Conservation (phyloP, 352 stramenopile genomes). For the Phytophthora nicotianae region DNA sequence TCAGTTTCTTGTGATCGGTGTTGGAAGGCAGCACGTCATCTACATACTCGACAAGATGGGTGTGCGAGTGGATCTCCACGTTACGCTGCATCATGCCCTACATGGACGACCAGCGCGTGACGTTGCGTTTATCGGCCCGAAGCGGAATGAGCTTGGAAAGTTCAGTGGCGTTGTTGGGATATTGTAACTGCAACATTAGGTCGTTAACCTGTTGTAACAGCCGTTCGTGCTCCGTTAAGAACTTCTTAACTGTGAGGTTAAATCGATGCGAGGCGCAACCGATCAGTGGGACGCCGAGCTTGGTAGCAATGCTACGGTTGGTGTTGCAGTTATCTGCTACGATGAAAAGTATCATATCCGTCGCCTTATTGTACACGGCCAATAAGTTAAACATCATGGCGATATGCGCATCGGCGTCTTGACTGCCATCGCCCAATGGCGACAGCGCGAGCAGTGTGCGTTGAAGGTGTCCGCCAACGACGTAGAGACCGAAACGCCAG, state of each 20-base stretch:
- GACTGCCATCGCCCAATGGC: neutral
- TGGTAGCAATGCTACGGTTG: neutral
- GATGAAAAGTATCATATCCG: neutral
- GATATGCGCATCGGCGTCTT: neutral
- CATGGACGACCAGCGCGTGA: constrained; percentile 11
- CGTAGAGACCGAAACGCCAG: neutral
- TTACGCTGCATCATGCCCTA: constrained; percentile 16
- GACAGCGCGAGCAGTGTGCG: neutral
- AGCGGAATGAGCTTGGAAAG: constrained; percentile 7
- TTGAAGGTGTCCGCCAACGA: neutral
- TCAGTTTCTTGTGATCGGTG: constrained; percentile 7
- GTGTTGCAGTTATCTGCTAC: neutral
- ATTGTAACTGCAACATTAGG: neutral
- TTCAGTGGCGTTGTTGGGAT: constrained; percentile 4
- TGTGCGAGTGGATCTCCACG: neutral
- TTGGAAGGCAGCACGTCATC: constrained; percentile 10
- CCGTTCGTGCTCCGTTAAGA: neutral
- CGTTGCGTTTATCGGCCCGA: constrained; percentile 7
- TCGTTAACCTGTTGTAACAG: neutral
- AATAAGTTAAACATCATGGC: neutral
- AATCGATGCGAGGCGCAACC: neutral
- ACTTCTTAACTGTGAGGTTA: neutral
- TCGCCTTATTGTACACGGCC: constrained; percentile 14
- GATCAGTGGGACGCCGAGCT: neutral
- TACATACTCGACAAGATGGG: neutral